Conservation (phyloP, 1,284 basidiomycete genomes). For the Cutaneotrichosporon dermatis region DNA sequence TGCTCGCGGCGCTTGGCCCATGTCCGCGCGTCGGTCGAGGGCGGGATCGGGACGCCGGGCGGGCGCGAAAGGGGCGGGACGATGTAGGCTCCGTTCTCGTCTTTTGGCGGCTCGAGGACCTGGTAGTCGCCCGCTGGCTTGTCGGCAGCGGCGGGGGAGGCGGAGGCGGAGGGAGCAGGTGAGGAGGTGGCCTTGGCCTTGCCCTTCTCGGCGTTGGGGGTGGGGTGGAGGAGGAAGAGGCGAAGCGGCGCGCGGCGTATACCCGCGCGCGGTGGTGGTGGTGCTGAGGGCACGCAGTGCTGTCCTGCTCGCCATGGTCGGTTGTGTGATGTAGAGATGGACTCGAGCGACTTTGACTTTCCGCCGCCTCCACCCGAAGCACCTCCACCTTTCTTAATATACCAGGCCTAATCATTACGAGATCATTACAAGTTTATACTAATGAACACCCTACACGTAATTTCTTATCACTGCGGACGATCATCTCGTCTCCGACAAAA, state of each 20-base stretch:
- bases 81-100: conserved; percentile 16
- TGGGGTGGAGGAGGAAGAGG: too few relatives aligned
- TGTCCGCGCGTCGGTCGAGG: conserved; percentile 57
- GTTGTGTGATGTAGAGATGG: neutral
- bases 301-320: conserved; percentile 1
- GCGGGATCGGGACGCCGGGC: conserved; percentile 64
- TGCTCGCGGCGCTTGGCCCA: conserved; percentile 66
- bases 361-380: conserved; percentile 1
- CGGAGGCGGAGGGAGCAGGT: neutral
- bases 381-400: neutral
- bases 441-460: neutral
- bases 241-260: too few relatives aligned
- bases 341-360: neutral
- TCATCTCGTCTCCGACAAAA: neutral
- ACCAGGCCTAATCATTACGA: too few relatives aligned
- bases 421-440: neutral
- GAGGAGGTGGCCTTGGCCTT: neutral
- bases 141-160: neutral
- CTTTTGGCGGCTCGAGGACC: neutral
- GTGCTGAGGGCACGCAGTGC: neutral
- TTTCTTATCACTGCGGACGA: neutral
- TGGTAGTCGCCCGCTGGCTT: neutral
- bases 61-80: conserved; percentile 54
- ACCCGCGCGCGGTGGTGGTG: too few relatives aligned
- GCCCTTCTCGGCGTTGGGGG: neutral